These are phyloP conservation scores for Pouteria glomerata DNA, from an alignment of 148 eudicot species.

Conservation along the genomic window DNA sequence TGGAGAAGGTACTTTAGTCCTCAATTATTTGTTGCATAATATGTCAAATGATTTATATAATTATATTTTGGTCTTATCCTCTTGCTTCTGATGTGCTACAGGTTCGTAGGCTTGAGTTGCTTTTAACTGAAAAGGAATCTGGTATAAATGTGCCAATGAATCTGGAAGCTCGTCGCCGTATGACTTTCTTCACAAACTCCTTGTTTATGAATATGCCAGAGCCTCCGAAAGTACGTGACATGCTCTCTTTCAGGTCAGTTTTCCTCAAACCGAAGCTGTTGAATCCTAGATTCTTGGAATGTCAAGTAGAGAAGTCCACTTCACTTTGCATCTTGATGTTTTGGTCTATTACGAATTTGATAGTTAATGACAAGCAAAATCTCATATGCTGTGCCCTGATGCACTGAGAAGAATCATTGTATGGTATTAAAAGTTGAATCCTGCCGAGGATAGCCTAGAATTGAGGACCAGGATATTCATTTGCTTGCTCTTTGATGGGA, in stretches of 20 bases:
- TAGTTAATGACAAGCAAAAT: background rate
- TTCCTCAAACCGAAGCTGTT: background rate
- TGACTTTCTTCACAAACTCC: slow-evolving; percentile 93
- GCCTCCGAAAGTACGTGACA: slow-evolving; percentile 94
- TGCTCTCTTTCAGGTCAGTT: slow-evolving; percentile 96
- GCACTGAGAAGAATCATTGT: slow-evolving; percentile 8
- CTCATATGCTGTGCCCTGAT: background rate
- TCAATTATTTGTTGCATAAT: background rate
- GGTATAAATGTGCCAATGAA: slow-evolving; percentile 96
- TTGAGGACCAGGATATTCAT: background rate
- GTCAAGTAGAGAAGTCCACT: background rate
- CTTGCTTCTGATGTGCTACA: slow-evolving; percentile 11
- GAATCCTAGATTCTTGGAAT: background rate
- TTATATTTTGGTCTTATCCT: background rate
- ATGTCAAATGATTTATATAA: background rate
- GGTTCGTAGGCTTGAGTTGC: slow-evolving; percentile 89
- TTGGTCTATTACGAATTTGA: slow-evolving; percentile 6
- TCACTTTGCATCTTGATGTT: background rate
- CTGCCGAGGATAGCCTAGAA: background rate
- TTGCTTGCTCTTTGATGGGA: background rate
- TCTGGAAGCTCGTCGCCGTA: slow-evolving; percentile 95
- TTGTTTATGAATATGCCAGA: slow-evolving; percentile 92
- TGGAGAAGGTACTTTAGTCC: slow-evolving; percentile 57
- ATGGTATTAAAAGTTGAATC: background rate
- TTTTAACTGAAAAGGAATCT: slow-evolving; percentile 91